Conservation (phyloP, 1,284 basidiomycete species). For the Tylopilus sp. region DNA sequence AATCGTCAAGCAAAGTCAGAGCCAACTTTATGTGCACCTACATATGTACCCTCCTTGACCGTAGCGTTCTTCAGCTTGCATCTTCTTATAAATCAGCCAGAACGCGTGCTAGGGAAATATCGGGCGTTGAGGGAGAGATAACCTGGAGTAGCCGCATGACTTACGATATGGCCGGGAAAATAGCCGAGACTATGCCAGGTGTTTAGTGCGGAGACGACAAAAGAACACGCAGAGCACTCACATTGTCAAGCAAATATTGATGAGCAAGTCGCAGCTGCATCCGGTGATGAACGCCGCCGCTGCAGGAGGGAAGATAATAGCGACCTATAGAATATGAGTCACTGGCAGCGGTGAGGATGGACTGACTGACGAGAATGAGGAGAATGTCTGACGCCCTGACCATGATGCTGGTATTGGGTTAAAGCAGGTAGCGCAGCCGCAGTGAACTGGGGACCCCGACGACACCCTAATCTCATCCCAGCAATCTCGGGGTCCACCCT, state of each 20-base stretch:
- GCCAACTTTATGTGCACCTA: constrained; percentile 32
- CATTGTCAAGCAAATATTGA: constrained; percentile 69
- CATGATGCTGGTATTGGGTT: constrained; percentile 19
- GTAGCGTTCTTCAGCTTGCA: constrained; percentile 73
- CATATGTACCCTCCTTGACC: constrained; percentile 63
- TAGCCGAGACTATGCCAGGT: constrained; percentile 56
- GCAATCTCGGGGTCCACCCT: constrained; percentile 15
- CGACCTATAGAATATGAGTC: constrained; percentile 45
- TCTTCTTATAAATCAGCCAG: constrained; percentile 72
- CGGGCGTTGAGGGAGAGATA: not conserved
- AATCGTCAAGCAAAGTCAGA: not conserved
- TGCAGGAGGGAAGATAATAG: constrained; percentile 63
- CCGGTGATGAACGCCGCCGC: constrained; percentile 64
- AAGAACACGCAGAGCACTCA: constrained; percentile 33
- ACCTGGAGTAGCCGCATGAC: constrained; percentile 16
- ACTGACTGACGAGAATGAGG: constrained; percentile 36
- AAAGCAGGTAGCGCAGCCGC: constrained; percentile 4
- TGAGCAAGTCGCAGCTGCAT: constrained; percentile 67
- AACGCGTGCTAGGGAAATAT: constrained; percentile 45
- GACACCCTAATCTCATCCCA: not conserved
- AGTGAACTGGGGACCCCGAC: constrained; percentile 20
- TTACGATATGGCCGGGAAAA: constrained; percentile 64
- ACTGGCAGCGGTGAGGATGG: not conserved
- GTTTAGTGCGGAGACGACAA: constrained; percentile 2
- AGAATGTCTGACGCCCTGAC: constrained; percentile 33